Conservation (phyloP, 1,284 basidiomycete species). For the Melampsora medusae region DNA sequence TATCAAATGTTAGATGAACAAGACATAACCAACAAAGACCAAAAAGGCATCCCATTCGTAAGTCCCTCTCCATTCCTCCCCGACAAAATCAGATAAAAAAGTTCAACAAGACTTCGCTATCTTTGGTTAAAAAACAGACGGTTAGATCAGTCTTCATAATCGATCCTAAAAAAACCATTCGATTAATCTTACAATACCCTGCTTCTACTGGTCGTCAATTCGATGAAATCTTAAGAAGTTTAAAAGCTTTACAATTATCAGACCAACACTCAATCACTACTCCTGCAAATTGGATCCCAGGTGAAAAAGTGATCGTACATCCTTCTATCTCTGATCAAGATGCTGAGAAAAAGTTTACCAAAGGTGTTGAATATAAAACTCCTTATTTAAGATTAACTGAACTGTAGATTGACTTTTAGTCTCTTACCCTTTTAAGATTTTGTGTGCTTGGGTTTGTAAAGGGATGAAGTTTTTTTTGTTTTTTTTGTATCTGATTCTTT, state of each 20-base stretch:
- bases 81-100: not conserved
- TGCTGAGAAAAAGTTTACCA: conserved; percentile 80
- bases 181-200: conserved; percentile 85
- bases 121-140: conserved; percentile 61
- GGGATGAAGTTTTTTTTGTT: no score
- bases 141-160: conserved; percentile 92
- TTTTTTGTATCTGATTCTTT: no score
- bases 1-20: conserved; percentile 97
- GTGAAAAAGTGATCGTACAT: conserved; percentile 92
- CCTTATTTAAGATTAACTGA: conserved; percentile 61
- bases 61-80: conserved; percentile 43
- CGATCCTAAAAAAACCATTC: conserved; percentile 81
- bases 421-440: no score
- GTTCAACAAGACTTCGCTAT: no score
- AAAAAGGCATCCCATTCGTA: conserved; percentile 79
- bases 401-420: conserved; percentile 5
- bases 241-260: conserved; percentile 85
- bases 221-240: conserved; percentile 78
- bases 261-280: conserved; percentile 72
- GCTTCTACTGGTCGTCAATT: conserved; percentile 62
- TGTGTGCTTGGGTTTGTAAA: no score
- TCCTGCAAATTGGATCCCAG: conserved; percentile 87
- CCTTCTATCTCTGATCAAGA: conserved; percentile 81
- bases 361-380: conserved; percentile 58
- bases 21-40: conserved; percentile 89